phyloP scores from a whole-genome alignment of 306 rosid species.

The Fragaria vesca region DNA sequence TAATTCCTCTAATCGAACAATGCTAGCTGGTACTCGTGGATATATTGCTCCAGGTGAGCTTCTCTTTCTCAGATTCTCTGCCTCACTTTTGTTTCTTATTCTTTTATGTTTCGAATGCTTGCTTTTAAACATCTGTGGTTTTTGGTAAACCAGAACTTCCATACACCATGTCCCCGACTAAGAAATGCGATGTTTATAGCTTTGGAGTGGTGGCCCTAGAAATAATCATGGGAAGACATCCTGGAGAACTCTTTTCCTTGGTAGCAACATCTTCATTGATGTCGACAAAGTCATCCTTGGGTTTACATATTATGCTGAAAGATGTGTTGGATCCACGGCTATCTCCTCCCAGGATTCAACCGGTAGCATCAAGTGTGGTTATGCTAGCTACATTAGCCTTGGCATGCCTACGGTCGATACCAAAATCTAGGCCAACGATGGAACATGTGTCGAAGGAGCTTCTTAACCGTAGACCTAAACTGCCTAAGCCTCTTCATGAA shows the following conservation, averaged over 20 bases:
- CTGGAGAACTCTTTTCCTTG: constrained; percentile 13
- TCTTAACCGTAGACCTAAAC: neutral
- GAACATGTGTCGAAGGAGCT: constrained; percentile 12
- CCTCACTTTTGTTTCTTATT: neutral
- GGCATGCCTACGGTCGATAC: constrained; percentile 20
- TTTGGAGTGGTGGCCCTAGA: constrained; percentile 40
- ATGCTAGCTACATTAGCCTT: constrained; percentile 21
- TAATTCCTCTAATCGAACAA: constrained; percentile 20
- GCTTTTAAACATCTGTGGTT: neutral
- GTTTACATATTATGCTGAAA: constrained; percentile 11
- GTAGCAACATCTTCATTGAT: constrained; percentile 1
- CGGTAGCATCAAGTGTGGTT: constrained; percentile 11
- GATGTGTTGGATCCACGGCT: constrained; percentile 24
- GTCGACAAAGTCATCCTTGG: neutral
- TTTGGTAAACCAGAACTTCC: constrained; percentile 16
- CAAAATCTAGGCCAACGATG: constrained; percentile 27
- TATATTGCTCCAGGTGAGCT: constrained; percentile 34
- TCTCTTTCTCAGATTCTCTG: neutral
- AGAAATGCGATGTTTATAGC: constrained; percentile 29
- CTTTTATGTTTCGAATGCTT: neutral
- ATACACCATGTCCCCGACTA: constrained; percentile 16
- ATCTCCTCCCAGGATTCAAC: neutral
- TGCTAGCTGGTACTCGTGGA: constrained; percentile 19
- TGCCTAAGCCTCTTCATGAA: constrained; percentile 14
- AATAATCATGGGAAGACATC: constrained; percentile 33